Evolutionary conservation across 441 rosid species (phyloP).

Genomic region (Syzygium syzygioides): DNA sequence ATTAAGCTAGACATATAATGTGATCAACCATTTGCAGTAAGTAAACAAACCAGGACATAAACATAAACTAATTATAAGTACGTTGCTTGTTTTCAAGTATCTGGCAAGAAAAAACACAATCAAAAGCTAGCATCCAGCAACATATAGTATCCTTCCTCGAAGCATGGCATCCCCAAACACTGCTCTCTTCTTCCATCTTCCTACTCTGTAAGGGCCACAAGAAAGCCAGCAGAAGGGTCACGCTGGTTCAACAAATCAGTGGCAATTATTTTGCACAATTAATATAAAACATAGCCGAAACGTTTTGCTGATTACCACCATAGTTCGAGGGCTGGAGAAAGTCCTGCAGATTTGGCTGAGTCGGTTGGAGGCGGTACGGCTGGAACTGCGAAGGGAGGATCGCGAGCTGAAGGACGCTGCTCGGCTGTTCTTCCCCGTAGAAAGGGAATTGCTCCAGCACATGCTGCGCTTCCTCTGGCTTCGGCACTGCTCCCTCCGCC

Average conservation of each 20-base stretch:
- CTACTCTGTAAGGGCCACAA: background rate
- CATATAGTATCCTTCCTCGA: background rate
- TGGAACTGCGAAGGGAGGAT: conserved; percentile 45
- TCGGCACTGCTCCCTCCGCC: conserved; percentile 33
- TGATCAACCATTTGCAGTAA: background rate
- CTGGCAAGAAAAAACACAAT: background rate
- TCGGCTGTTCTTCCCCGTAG: conserved; percentile 47
- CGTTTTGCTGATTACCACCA: background rate
- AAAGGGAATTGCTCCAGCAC: conserved; percentile 60
- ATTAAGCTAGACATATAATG: background rate
- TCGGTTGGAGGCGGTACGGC: conserved; percentile 71
- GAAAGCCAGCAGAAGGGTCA: background rate
- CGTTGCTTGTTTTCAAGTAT: background rate
- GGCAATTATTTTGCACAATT: fast-evolving
- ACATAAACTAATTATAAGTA: background rate
- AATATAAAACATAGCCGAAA: background rate
- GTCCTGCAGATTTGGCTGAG: conserved; percentile 61
- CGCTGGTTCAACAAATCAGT: background rate
- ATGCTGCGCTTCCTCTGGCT: conserved; percentile 49
- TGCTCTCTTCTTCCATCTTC: background rate
- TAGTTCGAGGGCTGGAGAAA: background rate
- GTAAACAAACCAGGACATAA: background rate
- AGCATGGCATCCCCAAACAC: no score
- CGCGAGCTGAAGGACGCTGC: conserved; percentile 74
- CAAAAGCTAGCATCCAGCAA: background rate